Base-by-base conservation (phyloP, 2,329 filamentous ascomycete species). In the Tetracladium maxilliforme region DNA sequence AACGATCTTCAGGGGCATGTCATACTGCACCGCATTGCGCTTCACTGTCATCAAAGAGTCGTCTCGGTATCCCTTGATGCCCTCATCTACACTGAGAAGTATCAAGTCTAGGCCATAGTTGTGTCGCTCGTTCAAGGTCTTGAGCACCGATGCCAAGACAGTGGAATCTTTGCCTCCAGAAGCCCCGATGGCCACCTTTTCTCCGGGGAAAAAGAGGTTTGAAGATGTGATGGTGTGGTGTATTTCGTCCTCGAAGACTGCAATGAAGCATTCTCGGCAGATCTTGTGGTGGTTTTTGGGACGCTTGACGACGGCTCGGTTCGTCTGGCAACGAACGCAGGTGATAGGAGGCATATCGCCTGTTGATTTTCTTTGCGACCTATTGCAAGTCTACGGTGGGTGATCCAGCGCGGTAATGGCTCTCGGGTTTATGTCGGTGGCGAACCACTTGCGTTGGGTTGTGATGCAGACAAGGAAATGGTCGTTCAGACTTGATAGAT, bases 101-200 rank as follows among this genome's bases (percentile, higher is more conserved):
- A 92, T 68, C 4, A 98, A 64, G 21, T 95, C 71, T 5, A 98
- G 58, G 2, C 78, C 81, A 47, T 95, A 95, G 36, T 75, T 61
- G 46, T 94, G 71, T 22, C 86, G 71, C 47, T 92, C 82, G 40
- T 98, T 95, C 4, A 98, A 60, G 0, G 84, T 93, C 49, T 94
- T 94, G 26, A 98, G 64, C 0, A 98, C 86, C 0, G 84, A 92
- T 5, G 90, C 90, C 8, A 98, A 64, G 0, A 98, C 90, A 0
- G 90, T 98, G 26, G 84, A 94, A 50, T 98, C 90, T 54, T 98
- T 98, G 39, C 90, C 90, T 28, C 90, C 90, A 2, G 86, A 94
- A 24, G 92, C 90, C 21, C 90, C 92, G 42, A 98, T 94, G 6
- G 90, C 92, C 19, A 98, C 69, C 32, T 68, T 71, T 48, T 98